Base-by-base conservation (phyloP, 2,329 filamentous ascomycete species). In the Diplodia mutila region DNA sequence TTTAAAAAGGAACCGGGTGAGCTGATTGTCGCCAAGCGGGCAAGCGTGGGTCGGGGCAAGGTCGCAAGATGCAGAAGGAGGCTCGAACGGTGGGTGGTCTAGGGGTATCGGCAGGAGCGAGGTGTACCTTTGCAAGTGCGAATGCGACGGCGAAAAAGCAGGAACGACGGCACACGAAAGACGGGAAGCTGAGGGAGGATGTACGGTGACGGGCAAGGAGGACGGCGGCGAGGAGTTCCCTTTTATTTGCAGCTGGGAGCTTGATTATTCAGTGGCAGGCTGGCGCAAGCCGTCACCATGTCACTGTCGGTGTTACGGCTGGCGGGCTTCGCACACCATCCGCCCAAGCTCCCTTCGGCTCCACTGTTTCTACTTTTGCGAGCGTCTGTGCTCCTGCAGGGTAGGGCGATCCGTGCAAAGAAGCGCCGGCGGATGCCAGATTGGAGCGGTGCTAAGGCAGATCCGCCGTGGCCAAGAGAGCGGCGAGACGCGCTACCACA, bases 321-420 rank as follows among this genome's bases (percentile, higher is more conserved):
- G 46, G 59, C 39, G 64, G n/a, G 51, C 64, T 66, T 51, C 55
- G 55, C 54, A 67, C 54, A 61, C 54, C 54, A 61, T 57, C 54
- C 54, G 65, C 55, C 65, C 65, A 67, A 66, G 64, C 64, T 66
- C 64, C 64, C 53, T 66, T 59, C 29, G 32, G 64, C 21, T 52
- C 64, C 64, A 66, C 64, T 61, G 55, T 67, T 67, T 67, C 65
- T 67, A 61, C 65, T 67, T 67, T 59, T 51, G 54, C 49, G 27
- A 27, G 65, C 48, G 65, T 67, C 65, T 46, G 49, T 67, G 65
- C 65, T 54, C 65, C 25, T 67, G 65, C 54, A 67, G 54, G 61
- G 61, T 42, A 42, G 21, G 61, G 49, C 61, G 61, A 67, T 67
- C 65, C 55, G 65, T 67, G 65, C 65, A 61, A 55, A 61, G 52